Conservation (phyloP, 805 yeast genomes). For the Monosporozyma servazzii region DNA sequence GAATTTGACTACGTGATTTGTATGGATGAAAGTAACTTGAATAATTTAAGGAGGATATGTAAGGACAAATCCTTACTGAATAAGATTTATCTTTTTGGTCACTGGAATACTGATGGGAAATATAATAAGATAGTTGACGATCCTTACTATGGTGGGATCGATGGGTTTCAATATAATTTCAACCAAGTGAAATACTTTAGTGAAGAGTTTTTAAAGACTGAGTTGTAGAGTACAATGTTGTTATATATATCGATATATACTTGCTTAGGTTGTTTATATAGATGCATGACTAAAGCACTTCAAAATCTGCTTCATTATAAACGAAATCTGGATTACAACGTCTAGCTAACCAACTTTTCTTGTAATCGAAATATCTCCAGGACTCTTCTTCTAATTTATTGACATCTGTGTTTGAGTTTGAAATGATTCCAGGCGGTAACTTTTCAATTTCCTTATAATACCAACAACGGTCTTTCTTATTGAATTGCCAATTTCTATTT, state of each 20-base stretch:
- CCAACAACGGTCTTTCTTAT: constrained; percentile 31
- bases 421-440: constrained; percentile 55
- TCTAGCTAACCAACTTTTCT: constrained; percentile 56
- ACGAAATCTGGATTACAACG: constrained; percentile 32
- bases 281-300: constrained; percentile 17
- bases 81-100: constrained; percentile 62
- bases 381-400: constrained; percentile 41
- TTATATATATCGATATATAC: too few species aligned
- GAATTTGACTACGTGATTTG: constrained; percentile 61
- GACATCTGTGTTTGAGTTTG: constrained; percentile 23
- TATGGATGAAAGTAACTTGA: constrained; percentile 57
- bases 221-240: constrained; percentile 19
- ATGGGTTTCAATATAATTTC: constrained; percentile 76
- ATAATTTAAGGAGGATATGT: constrained; percentile 38
- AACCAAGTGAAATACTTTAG: constrained; percentile 68
- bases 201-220: constrained; percentile 53
- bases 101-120: constrained; percentile 52
- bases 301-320: constrained; percentile 42
- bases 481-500: constrained; percentile 72
- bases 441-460: constrained; percentile 60
- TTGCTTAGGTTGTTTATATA: too few species aligned
- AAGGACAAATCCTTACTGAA: constrained; percentile 37
- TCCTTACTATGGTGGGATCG: constrained; percentile 84
- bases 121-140: constrained; percentile 62
- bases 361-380: constrained; percentile 82